phyloP scores from a whole-genome alignment of 208 protist species.

The Wallacemonas rigidus region DNA sequence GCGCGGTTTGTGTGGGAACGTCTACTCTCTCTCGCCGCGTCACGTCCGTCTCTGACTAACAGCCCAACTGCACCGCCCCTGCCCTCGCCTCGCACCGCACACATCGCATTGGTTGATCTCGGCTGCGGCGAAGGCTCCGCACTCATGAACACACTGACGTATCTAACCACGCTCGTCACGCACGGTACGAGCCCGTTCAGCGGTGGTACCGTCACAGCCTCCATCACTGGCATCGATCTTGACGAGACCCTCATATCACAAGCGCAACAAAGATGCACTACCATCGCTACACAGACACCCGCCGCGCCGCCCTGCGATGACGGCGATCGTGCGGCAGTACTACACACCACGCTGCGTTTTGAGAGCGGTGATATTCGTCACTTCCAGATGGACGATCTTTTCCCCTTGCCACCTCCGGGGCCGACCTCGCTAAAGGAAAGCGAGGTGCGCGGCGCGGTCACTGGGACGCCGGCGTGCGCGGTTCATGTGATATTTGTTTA shows the following conservation, averaged over 20 bases:
- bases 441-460: not conserved
- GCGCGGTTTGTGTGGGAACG: conserved; percentile 37
- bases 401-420: conserved; percentile 5
- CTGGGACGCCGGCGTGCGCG: not conserved
- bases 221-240: conserved; percentile 57
- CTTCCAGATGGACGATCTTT: conserved; percentile 31
- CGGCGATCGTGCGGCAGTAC: too few relatives aligned
- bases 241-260: conserved; percentile 54
- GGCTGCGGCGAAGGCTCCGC: conserved; percentile 73
- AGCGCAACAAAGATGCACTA: conserved; percentile 19
- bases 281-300: not conserved
- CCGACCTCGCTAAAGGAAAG: too few relatives aligned
- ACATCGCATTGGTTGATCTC: conserved; percentile 53
- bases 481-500: conserved; percentile 63
- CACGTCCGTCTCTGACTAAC: too few relatives aligned
- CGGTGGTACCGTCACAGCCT: conserved; percentile 10
- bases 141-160: conserved; percentile 20
- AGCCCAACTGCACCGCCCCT: not conserved
- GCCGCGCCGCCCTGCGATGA: not conserved
- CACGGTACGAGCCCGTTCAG: not conserved
- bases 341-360: conserved; percentile 23
- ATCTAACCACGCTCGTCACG: not conserved
- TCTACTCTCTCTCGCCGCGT: too few relatives aligned
- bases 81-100: conserved; percentile 1
- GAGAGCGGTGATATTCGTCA: conserved; percentile 41